Conservation (phyloP, 164 flowering plant species). For the Pachysandra terminalis region DNA sequence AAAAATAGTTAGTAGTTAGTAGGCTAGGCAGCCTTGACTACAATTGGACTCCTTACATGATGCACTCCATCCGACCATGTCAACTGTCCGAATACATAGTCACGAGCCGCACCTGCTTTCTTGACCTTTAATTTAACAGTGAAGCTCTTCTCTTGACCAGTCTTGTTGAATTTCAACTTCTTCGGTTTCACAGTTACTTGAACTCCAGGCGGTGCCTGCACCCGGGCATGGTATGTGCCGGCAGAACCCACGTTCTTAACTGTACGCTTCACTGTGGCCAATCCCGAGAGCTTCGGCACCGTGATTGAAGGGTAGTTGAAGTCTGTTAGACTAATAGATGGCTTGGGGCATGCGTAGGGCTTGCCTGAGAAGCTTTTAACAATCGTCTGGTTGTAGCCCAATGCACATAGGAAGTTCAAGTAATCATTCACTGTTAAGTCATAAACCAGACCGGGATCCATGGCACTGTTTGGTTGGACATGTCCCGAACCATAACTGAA, state of each 20-base stretch:
- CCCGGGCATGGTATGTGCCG: constrained; percentile 33
- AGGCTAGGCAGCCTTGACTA: constrained; percentile 25
- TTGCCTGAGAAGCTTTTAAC: neutral
- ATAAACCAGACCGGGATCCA: constrained; percentile 68
- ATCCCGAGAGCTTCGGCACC: constrained; percentile 42
- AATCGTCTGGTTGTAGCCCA: constrained; percentile 26
- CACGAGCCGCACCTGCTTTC: neutral
- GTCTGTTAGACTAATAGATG: constrained; percentile 21
- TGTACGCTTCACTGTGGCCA: constrained; percentile 43
- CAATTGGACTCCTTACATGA: constrained; percentile 66
- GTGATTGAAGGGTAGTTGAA: constrained; percentile 79
- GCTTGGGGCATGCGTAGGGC: constrained; percentile 21
- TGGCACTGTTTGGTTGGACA: constrained; percentile 48
- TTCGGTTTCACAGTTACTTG: constrained; percentile 39
- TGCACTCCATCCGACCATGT: constrained; percentile 72
- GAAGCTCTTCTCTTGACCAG: constrained; percentile 59
- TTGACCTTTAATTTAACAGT: constrained; percentile 27
- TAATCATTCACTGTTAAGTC: constrained; percentile 47
- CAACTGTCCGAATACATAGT: constrained; percentile 57
- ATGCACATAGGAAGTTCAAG: constrained; percentile 48
- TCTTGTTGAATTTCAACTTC: constrained; percentile 33
- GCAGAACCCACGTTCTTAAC: constrained; percentile 71
- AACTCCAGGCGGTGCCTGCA: constrained; percentile 40
- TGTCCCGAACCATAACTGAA: constrained; percentile 61
- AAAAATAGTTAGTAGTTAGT: too few species aligned